These are phyloP conservation scores for Hyaloscypha variabilis DNA, from an alignment of 495 filamentous ascomycete species.

Conservation along the genomic window DNA sequence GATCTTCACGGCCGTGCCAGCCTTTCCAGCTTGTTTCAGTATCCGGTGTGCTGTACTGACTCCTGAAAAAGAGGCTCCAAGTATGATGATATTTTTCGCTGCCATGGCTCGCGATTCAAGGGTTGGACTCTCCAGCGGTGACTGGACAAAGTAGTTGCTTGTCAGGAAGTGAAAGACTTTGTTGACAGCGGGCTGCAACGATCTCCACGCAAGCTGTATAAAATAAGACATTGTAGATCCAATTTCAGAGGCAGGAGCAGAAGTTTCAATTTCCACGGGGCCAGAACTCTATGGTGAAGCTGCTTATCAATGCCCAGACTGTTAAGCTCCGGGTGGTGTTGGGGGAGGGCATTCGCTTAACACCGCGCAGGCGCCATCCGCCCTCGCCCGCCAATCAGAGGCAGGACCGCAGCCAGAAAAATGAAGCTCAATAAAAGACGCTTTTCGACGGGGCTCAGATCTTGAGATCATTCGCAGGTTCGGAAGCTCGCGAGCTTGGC, in stretches of 20 bases:
- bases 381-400: too few relatives aligned
- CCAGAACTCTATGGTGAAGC: too few relatives aligned
- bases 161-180: slow-evolving; percentile 18
- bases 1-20: slow-evolving; percentile 35
- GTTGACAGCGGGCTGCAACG: slow-evolving; percentile 15
- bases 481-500: too few relatives aligned
- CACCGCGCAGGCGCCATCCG: too few relatives aligned
- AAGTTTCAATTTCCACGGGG: background rate
- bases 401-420: too few relatives aligned
- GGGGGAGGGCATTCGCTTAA: too few relatives aligned
- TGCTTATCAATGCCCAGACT: too few relatives aligned
- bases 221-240: slow-evolving; percentile 22
- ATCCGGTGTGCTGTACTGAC: slow-evolving; percentile 24
- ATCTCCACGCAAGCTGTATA: slow-evolving; percentile 5
- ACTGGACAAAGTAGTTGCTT: slow-evolving; percentile 12
- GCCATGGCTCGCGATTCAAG: slow-evolving; percentile 7
- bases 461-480: too few relatives aligned
- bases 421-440: too few relatives aligned
- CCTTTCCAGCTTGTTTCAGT: slow-evolving; percentile 27
- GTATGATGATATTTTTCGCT: slow-evolving; percentile 37
- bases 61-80: slow-evolving; percentile 34
- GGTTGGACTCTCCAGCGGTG: background rate
- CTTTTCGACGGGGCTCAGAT: too few relatives aligned
- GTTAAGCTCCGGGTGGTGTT: too few relatives aligned
- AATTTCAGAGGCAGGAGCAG: slow-evolving; percentile 6